phyloP scores from a whole-genome alignment of 345 rosid species.

The Gossypium turneri region DNA sequence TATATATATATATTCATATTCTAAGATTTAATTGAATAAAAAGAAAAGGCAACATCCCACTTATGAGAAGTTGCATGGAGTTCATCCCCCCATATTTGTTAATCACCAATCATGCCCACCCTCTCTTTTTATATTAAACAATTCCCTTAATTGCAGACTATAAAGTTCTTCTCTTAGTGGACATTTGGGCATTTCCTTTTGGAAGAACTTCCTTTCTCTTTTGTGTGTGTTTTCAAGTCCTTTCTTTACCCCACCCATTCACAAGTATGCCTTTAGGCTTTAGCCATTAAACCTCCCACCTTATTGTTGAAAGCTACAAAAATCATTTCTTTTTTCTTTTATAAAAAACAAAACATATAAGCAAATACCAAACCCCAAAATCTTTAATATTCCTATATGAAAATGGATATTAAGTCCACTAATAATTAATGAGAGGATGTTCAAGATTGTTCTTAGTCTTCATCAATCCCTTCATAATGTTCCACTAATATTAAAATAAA shows the following conservation, averaged over 20 bases:
- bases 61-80: slow-evolving; percentile 55
- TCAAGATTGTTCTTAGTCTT: background rate
- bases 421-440: slow-evolving; percentile 3
- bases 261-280: slow-evolving; percentile 26
- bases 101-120: slow-evolving; percentile 46
- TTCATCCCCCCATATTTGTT: slow-evolving; percentile 53
- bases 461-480: background rate
- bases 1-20: slow-evolving; percentile 1
- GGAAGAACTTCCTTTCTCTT: slow-evolving; percentile 19
- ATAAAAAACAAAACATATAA: too few relatives aligned
- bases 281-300: slow-evolving; percentile 13
- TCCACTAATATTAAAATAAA: background rate
- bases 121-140: slow-evolving; percentile 21
- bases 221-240: slow-evolving; percentile 3
- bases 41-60: slow-evolving; percentile 44
- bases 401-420: background rate
- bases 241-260: slow-evolving; percentile 38
- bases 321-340: too few relatives aligned
- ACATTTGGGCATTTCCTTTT: slow-evolving; percentile 72
- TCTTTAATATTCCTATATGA: background rate
- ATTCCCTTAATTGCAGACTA: slow-evolving; percentile 17
- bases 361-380: background rate
- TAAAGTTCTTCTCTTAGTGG: slow-evolving; percentile 61
- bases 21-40: slow-evolving; percentile 32
- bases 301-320: slow-evolving; percentile 7